Conservation (phyloP, 371 early-diverging fungal species). For the Zychaea mexicana region DNA sequence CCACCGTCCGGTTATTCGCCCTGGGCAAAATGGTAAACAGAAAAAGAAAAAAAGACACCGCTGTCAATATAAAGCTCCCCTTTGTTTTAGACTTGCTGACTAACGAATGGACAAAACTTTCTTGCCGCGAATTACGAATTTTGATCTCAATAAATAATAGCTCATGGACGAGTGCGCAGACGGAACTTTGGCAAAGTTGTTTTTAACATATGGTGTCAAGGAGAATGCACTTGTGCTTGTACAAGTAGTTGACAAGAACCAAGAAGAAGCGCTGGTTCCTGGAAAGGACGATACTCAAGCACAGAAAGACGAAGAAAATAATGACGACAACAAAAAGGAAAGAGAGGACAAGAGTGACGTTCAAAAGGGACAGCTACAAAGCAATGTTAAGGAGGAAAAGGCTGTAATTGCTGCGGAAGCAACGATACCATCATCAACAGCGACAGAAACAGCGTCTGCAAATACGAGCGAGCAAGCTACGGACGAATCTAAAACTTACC, state of each 20-base stretch:
- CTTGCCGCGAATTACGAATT: background rate
- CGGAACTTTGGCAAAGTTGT: slow-evolving; percentile 16
- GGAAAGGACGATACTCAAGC: background rate
- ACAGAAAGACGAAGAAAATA: background rate
- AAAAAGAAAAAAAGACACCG: no score
- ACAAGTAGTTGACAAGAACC: slow-evolving; percentile 6
- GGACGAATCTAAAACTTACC: slow-evolving; percentile 6
- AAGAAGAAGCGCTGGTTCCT: background rate
- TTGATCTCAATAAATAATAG: slow-evolving; percentile 5
- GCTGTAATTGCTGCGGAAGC: no score
- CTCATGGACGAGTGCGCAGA: slow-evolving; percentile 23
- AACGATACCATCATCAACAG: background rate
- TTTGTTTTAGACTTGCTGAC: background rate
- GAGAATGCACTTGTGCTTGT: slow-evolving; percentile 24
- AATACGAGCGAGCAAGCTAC: background rate
- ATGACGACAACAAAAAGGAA: background rate
- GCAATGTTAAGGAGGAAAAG: no score
- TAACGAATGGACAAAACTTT: background rate
- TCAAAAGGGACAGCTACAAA: background rate
- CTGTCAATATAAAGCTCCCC: no score
- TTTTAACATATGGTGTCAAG: slow-evolving; percentile 26
- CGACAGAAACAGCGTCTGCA: background rate
- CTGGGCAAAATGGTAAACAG: slow-evolving; percentile 35
- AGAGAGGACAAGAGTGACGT: background rate
- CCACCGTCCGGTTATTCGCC: slow-evolving; percentile 24